Conservation (phyloP, 108 stramenopile species). For the Tribonema minus region DNA sequence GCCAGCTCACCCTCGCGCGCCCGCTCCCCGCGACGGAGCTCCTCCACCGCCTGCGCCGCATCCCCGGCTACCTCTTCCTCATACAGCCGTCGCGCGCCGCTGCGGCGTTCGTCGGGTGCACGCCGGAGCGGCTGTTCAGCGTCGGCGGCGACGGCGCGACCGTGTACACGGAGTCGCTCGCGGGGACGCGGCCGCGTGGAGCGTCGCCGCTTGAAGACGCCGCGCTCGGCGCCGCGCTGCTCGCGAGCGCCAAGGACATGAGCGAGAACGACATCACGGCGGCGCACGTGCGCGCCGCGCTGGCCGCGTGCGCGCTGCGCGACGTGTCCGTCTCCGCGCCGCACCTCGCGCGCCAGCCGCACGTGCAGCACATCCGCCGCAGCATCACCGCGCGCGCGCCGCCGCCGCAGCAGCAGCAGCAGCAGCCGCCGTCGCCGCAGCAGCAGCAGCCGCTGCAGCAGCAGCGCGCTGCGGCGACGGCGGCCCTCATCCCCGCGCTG, state of each 20-base stretch:
- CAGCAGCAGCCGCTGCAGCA: neutral
- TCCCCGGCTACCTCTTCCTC: constrained; percentile 30
- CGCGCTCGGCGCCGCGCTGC: constrained; percentile 20
- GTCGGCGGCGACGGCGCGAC: neutral
- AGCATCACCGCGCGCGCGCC: neutral
- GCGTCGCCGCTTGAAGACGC: constrained; percentile 9
- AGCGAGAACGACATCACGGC: constrained; percentile 24
- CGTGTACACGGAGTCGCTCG: constrained; percentile 40
- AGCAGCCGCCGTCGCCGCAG: neutral
- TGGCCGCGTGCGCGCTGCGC: neutral
- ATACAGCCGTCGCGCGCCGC: constrained; percentile 14
- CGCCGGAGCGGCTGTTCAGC: constrained; percentile 36
- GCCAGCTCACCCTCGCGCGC: constrained; percentile 1
- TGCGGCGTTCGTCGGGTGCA: constrained; percentile 41
- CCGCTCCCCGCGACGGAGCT: constrained; percentile 1
- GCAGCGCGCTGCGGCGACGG: neutral
- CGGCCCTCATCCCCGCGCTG: neutral
- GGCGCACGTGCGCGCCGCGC: constrained; percentile 5
- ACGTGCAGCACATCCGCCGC: constrained; percentile 48
- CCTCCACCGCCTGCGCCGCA: constrained; percentile 2
- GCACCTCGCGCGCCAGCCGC: constrained; percentile 6
- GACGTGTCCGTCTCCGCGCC: constrained; percentile 12
- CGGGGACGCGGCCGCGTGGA: constrained; percentile 32
- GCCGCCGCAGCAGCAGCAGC: neutral
- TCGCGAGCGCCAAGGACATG: constrained; percentile 34